Evolutionary conservation across 768 basidiomycete genomes (phyloP).

Genomic region (Amanita brunnescens): DNA sequence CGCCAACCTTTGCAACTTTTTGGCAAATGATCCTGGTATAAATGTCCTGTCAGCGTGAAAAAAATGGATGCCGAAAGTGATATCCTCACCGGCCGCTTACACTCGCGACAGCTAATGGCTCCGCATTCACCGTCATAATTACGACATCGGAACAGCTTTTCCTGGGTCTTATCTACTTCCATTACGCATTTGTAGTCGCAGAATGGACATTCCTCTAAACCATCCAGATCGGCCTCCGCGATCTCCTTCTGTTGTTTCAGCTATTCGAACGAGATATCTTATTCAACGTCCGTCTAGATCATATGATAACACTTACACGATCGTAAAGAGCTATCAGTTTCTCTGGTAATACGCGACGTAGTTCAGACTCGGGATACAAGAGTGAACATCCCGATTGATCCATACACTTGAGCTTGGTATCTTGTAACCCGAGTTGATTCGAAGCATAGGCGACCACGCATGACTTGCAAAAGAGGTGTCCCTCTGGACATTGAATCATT

Average conservation of each 20-base stretch:
- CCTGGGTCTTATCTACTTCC: slow-evolving; percentile 43
- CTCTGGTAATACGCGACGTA: slow-evolving; percentile 53
- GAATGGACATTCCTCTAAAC: slow-evolving; percentile 83
- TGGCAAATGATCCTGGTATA: slow-evolving; percentile 69
- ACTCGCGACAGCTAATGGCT: slow-evolving; percentile 69
- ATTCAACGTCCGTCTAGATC: background rate
- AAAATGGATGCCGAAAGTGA: slow-evolving; percentile 4
- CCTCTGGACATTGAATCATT: slow-evolving; percentile 85
- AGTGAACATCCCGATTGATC: slow-evolving; percentile 67
- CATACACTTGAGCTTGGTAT: slow-evolving; percentile 68
- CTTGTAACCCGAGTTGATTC: slow-evolving; percentile 55
- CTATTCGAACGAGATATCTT: background rate
- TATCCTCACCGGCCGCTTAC: slow-evolving; percentile 56
- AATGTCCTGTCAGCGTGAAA: background rate
- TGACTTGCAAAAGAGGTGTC: slow-evolving; percentile 74
- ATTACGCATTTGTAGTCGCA: slow-evolving; percentile 85
- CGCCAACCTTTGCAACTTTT: slow-evolving; percentile 65
- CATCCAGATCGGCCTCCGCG: slow-evolving; percentile 66
- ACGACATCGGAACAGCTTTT: slow-evolving; percentile 51
- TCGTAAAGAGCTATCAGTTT: slow-evolving; percentile 68
- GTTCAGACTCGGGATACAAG: slow-evolving; percentile 59
- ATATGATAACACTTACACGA: slow-evolving; percentile 23
- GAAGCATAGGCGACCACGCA: slow-evolving; percentile 68
- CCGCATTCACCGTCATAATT: slow-evolving; percentile 65
- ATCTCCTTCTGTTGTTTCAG: slow-evolving; percentile 76